phyloP scores from a whole-genome alignment of 805 yeast species.

The Kazachstania bromeliacearum region DNA sequence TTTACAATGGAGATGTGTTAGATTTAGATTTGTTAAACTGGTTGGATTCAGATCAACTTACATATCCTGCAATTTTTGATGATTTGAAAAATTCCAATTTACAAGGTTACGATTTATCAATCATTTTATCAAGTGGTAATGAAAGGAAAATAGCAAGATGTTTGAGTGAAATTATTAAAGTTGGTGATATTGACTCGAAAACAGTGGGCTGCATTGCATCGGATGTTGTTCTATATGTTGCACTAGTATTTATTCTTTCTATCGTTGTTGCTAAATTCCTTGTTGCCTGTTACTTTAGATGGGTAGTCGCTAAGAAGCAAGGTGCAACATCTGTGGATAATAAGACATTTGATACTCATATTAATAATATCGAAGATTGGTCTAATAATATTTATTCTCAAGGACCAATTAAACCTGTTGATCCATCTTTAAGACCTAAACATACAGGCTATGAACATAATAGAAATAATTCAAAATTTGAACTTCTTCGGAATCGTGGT shows the following conservation, averaged over 20 bases:
- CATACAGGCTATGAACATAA: conserved; percentile 9
- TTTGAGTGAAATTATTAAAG: conserved; percentile 74
- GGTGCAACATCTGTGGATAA: conserved; percentile 63
- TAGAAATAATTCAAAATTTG: conserved; percentile 20
- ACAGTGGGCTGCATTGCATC: conserved; percentile 94
- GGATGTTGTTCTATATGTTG: conserved; percentile 65
- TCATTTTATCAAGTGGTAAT: conserved; percentile 54
- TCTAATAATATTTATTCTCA: conserved; percentile 50
- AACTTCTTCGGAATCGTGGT: conserved; percentile 32
- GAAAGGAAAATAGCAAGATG: conserved; percentile 70
- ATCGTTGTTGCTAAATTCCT: conserved; percentile 70
- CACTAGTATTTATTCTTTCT: conserved; percentile 76
- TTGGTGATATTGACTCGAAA: conserved; percentile 81
- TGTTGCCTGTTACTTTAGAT: conserved; percentile 82
- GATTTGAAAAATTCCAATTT: conserved; percentile 43
- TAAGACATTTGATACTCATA: conserved; percentile 52
- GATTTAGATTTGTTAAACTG: conserved; percentile 72
- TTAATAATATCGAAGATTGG: conserved; percentile 75
- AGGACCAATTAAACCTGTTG: conserved; percentile 47
- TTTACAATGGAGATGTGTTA: conserved; percentile 80
- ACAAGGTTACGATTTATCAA: conserved; percentile 75
- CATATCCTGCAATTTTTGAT: conserved; percentile 66
- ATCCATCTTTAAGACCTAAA: conserved; percentile 43
- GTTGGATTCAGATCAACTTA: conserved; percentile 59
- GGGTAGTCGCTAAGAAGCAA: conserved; percentile 69